These are phyloP conservation scores for Backusella luteola DNA, from an alignment of 192 early-diverging fungal species.

Conservation along the genomic window DNA sequence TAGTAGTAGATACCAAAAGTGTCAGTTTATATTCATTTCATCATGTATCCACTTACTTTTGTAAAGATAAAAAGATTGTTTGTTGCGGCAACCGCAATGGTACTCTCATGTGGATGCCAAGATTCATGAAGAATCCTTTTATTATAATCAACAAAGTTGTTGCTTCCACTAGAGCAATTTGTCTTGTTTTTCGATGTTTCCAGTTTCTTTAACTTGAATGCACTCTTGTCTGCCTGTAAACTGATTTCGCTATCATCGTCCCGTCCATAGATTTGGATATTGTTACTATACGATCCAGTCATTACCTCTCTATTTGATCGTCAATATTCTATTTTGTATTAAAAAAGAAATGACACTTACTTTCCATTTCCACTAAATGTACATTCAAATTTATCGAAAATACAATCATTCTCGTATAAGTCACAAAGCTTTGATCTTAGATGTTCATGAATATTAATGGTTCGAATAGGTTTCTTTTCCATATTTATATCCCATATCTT, in stretches of 20 bases:
- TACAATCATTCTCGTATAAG: constrained; percentile 55
- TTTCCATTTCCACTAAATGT: constrained; percentile 93
- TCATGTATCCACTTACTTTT: constrained; percentile 31
- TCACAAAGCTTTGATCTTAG: constrained; percentile 95
- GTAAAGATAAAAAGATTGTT: constrained; percentile 98
- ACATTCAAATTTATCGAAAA: constrained; percentile 99
- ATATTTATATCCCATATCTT: constrained; percentile 99
- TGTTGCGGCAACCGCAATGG: constrained; percentile 96
- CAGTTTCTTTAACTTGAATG: constrained; percentile 93
- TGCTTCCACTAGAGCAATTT: not conserved
- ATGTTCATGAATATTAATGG: constrained; percentile 96
- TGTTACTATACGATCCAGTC: constrained; percentile 99
- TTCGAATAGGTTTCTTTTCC: constrained; percentile 90
- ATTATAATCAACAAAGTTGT: constrained; percentile 84
- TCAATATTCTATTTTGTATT: no score
- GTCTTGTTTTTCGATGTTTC: constrained; percentile 78
- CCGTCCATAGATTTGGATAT: constrained; percentile 93
- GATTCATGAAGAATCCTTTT: constrained; percentile 98
- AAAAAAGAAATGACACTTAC: constrained; percentile 48
- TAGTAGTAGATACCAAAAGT: no score
- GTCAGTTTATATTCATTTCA: no score
- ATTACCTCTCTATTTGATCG: constrained; percentile 61
- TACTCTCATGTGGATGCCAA: constrained; percentile 99
- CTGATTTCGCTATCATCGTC: constrained; percentile 77
- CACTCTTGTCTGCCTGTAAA: constrained; percentile 97